phyloP scores from a whole-genome alignment of 2,329 filamentous ascomycete species.

The Colletotrichum agaves region DNA sequence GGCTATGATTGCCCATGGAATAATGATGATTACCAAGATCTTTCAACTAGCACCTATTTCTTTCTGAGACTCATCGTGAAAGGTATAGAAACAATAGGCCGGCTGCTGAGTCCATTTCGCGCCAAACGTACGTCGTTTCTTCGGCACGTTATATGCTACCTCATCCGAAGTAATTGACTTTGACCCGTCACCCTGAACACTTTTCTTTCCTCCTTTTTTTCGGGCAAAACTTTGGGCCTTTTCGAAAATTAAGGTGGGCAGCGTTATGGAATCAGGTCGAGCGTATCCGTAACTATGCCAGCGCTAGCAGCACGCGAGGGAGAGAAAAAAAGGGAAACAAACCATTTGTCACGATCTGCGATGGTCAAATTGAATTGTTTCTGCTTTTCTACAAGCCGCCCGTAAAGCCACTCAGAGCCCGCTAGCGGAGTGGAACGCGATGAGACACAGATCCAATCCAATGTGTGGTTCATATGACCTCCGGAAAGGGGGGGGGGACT shows the following conservation, averaged over 20 bases:
- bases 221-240: conserved; percentile 1
- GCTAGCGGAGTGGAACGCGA: not conserved
- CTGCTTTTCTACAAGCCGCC: conserved; percentile 5
- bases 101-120: not conserved
- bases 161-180: conserved; percentile 20
- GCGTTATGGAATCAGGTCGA: not conserved
- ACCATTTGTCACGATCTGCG: conserved; percentile 4
- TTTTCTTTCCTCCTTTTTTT: not conserved
- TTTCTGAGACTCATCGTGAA: too few relatives aligned
- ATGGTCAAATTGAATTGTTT: not conserved
- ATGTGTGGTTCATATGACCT: not conserved
- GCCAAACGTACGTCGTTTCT: not conserved
- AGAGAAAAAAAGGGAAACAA: not conserved
- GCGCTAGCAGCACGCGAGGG: conserved; percentile 4
- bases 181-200: not conserved
- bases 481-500: not conserved
- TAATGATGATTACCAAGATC: not conserved
- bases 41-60: too few relatives aligned
- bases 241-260: conserved; percentile 13
- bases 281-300: not conserved
- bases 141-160: conserved; percentile 9
- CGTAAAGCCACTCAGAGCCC: not conserved
- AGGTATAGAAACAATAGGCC: too few relatives aligned
- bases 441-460: conserved; percentile 2
- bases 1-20: not conserved